Evolutionary conservation across 2,329 filamentous ascomycete species (phyloP), one percentile per base, ranked within the genome.

Genomic region (Dryadomyces sulphureus): DNA sequence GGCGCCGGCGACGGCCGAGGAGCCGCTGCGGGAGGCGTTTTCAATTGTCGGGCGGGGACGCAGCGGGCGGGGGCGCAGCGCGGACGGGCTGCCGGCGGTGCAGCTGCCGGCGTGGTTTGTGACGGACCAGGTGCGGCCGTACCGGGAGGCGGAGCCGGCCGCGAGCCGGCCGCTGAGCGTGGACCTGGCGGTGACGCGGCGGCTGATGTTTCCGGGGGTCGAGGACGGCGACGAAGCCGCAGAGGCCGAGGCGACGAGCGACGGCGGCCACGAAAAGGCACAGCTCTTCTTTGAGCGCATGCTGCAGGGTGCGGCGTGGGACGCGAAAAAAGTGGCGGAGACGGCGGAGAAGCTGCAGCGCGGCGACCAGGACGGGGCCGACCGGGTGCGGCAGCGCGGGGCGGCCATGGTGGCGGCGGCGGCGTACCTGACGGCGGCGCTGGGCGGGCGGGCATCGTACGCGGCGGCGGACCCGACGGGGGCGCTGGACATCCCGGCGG

Each of bases 91-190:
- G 35, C 73, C 73, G n/a, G 64, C 67, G 2, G 62, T 75, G 20
- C 63, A 68, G 43, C 61, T 84, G 14, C 77, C 79, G 1, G 59
- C 66, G 47, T 71, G 67, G 59, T 84, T 83, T 50, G 59, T 76
- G 45, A 60, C 69, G 35, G 58, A 63, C 19, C 72, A 72, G 46
- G 67, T 83, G 24, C 57, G 58, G 41, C 54, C 67, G 25, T 21
- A 38, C 41, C 25, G 21, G 22, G 14, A n/a, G 6, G 36, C 21
- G 9, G 38, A 17, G 36, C 3, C 27, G 7, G 7, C 12, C 11
- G 19, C 6, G 11, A 2, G 17, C 39, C 53, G 7, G 7, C 48
- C 46, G n/a, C 16, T 49, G 30, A 40, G 41, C 45, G 36, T 50
- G 46, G 52, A 49, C 50, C 52, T 55, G 17, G 50, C 49, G 30